These are phyloP conservation scores for Colletotrichum eremochloae DNA, from an alignment of 2,329 filamentous ascomycete genomes.

Conservation along the genomic window DNA sequence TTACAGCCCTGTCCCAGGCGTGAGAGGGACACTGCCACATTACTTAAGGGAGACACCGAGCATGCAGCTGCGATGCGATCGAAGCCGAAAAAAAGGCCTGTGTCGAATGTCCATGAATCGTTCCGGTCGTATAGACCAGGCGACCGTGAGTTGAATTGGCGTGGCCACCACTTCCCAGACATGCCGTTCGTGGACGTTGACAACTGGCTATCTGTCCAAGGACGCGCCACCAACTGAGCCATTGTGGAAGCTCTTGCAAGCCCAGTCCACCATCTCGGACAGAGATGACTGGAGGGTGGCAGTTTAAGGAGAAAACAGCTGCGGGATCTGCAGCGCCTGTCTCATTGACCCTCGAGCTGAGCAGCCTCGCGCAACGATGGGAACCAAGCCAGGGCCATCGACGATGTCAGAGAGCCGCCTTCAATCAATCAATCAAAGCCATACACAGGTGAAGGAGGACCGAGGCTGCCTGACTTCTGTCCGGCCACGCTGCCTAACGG, in stretches of 20 bases:
- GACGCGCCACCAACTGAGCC: slow-evolving; percentile 15
- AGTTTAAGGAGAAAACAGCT: not conserved
- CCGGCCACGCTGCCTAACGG: not conserved
- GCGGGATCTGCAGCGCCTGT: not conserved
- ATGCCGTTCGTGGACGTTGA: slow-evolving; percentile 36
- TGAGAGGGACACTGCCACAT: not conserved
- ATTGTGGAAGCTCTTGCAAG: not conserved
- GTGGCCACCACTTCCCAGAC: slow-evolving; percentile 30
- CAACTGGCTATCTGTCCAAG: slow-evolving; percentile 25
- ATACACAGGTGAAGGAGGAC: not conserved
- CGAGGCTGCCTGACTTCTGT: not conserved
- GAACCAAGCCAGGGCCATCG: slow-evolving; percentile 24
- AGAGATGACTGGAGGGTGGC: not conserved
- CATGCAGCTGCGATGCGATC: slow-evolving; percentile 24
- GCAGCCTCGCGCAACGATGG: slow-evolving; percentile 22
- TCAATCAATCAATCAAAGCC: slow-evolving; percentile 26
- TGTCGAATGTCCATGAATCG: not conserved
- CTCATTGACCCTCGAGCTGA: slow-evolving; percentile 3
- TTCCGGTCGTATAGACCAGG: not conserved
- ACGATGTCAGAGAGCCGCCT: slow-evolving; percentile 35
- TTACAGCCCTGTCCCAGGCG: slow-evolving; percentile 7
- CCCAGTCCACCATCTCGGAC: not conserved
- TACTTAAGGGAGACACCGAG: slow-evolving; percentile 26
- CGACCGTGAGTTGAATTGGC: slow-evolving; percentile 24
- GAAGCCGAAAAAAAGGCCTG: slow-evolving; percentile 5